Evolutionary conservation across 108 stramenopile genomes (phyloP), one percentile per base, ranked within the genome.

Genomic region (Schizochytrium sp.): DNA sequence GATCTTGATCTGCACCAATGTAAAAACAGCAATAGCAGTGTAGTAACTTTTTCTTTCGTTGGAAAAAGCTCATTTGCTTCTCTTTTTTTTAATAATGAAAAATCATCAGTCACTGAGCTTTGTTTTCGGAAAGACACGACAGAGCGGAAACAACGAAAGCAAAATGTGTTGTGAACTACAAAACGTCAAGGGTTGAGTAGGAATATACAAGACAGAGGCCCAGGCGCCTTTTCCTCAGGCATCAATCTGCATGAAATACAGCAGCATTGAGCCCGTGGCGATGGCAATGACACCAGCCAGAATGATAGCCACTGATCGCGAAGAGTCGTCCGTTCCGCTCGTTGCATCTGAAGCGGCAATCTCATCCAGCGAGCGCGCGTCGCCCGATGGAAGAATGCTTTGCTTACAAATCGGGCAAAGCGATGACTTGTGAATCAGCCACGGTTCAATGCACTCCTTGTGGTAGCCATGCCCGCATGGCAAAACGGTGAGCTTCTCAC

Each of bases 341-440:
- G 76, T 28, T 8, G 45, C 48, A 34, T 83, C 76, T 12, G 76
- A 21, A 28, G 76, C 45, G 12, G 76, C 76, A 34, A 83, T 83
- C 51, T 83, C 76, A 45, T 83, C 51, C n/a, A 83, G 23, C 51
- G 76, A 83, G 19, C 76, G 76, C 51, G 76, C 19, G 51, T 83
- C 76, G 76, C 76, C 76, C 2, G 76, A 83, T 12, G 76, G 76
- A 6, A 83, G 51, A 34, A 83, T 83, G 28, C 48, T 53, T 45
- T 83, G 76, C 51, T 83, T 83, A 47, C 90, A 90, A 18, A 90
- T 55, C 5, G 90, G 90, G 71, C 90, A 90, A 53, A n/a, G 58
- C 19, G 90, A 58, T n/a, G 87, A 87, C 41, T 44, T 72, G 5
- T 60, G 48, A 14, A 72, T n/a, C 4, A 89, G 76, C 90, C 90